Evolutionary conservation across 164 flowering plant species (phyloP).

Genomic region (Vitis riparia): DNA sequence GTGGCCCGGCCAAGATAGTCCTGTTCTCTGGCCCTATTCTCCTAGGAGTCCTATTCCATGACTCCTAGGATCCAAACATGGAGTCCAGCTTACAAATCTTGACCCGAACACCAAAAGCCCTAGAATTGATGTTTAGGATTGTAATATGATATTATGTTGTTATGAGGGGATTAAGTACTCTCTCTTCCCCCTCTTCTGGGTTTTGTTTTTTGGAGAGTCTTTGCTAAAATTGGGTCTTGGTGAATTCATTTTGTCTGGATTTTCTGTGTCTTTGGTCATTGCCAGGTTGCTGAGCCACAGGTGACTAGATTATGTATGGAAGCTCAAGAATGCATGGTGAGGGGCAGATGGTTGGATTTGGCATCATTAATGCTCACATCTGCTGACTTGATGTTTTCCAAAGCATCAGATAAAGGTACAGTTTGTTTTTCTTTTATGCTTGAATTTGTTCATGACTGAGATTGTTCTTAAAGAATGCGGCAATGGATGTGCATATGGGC

Average conservation of each 20-base stretch:
- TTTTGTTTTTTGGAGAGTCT: background rate
- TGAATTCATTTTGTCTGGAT: background rate
- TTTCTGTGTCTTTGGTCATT: background rate
- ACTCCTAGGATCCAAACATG: no score
- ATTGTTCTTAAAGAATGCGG: no score
- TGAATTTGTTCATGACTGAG: background rate
- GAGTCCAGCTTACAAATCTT: no score
- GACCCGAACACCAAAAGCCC: no score
- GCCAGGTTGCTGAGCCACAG: constrained; percentile 75
- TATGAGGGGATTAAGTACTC: no score
- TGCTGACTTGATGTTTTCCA: constrained; percentile 77
- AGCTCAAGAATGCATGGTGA: constrained; percentile 78
- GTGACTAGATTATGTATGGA: constrained; percentile 65
- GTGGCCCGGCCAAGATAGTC: no score
- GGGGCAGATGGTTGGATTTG: constrained; percentile 82
- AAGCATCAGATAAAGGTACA: constrained; percentile 87
- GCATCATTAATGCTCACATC: constrained; percentile 80
- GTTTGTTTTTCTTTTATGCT: background rate
- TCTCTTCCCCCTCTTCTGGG: background rate
- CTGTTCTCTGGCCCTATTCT: no score
- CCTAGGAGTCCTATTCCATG: no score
- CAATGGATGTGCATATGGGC: no score
- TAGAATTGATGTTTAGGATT: no score
- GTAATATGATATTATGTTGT: no score
- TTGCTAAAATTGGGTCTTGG: background rate